Conservation (phyloP, 345 rosid species). For the Citrus sinensis region DNA sequence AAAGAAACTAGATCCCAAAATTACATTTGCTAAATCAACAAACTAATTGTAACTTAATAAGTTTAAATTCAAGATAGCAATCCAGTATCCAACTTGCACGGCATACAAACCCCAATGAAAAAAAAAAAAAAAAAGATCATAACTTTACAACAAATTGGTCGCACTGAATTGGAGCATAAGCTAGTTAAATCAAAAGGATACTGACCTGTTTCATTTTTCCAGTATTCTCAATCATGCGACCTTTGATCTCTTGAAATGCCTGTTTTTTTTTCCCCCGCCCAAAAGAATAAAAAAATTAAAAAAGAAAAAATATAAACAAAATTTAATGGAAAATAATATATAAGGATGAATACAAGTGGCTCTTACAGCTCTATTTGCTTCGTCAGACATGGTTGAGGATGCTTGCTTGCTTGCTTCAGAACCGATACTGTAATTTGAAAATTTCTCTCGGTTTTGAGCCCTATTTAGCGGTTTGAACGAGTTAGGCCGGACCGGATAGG, state of each 20-base stretch:
- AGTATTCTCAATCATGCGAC: conserved; percentile 67
- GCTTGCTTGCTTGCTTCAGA: background rate
- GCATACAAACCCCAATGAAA: background rate
- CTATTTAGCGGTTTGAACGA: background rate
- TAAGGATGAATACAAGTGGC: background rate
- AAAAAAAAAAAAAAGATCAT: background rate
- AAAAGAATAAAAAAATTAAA: background rate
- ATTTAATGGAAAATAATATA: background rate
- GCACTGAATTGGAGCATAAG: background rate
- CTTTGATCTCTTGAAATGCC: conserved; percentile 67
- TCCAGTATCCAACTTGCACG: background rate
- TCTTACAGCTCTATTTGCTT: conserved; percentile 43
- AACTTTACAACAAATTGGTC: background rate
- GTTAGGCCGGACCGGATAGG: background rate
- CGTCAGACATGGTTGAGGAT: conserved; percentile 47
- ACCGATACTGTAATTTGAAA: background rate
- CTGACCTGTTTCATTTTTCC: conserved; percentile 63
- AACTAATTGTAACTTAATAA: background rate
- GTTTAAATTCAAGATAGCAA: background rate
- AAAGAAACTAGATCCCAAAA: background rate
- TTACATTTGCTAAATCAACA: background rate
- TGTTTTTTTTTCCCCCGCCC: background rate
- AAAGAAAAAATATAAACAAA: background rate
- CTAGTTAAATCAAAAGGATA: background rate
- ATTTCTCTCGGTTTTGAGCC: background rate